Conservation (phyloP, 1,284 basidiomycete genomes). For the Caloboletus inedulis region DNA sequence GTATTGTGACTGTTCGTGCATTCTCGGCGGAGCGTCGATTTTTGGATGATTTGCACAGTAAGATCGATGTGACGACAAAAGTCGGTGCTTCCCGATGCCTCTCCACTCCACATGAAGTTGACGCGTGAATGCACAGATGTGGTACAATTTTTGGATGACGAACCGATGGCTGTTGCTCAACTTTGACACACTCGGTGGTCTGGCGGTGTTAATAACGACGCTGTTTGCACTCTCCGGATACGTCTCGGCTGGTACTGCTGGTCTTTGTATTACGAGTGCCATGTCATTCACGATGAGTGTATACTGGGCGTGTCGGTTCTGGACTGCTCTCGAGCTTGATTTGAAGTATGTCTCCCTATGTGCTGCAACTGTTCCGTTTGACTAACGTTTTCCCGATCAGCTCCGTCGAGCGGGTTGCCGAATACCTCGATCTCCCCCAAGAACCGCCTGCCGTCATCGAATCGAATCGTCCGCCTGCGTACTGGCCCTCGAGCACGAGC, state of each 20-base stretch:
- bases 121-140: constrained; percentile 47
- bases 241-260: constrained; percentile 73
- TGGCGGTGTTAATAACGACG: constrained; percentile 63
- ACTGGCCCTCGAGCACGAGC: constrained; percentile 79
- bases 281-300: constrained; percentile 58
- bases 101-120: background rate
- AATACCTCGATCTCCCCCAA: constrained; percentile 85
- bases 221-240: constrained; percentile 70
- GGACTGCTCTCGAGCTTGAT: constrained; percentile 46
- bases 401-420: constrained; percentile 83
- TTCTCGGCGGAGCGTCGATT: constrained; percentile 84
- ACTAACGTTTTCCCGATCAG: constrained; percentile 70
- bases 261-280: constrained; percentile 82
- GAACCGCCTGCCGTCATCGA: constrained; percentile 76
- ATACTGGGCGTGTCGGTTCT: constrained; percentile 70
- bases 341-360: constrained; percentile 23
- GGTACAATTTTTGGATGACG: constrained; percentile 78
- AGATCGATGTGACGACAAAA: constrained; percentile 65
- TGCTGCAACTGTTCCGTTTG: constrained; percentile 23
- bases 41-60: constrained; percentile 65
- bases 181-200: constrained; percentile 72
- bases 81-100: constrained; percentile 30
- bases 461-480: constrained; percentile 68
- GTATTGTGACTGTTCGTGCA: constrained; percentile 81
- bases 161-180: constrained; percentile 75